These are phyloP conservation scores for Suillus cothurnatus DNA, from an alignment of 768 basidiomycete genomes.

Conservation along the genomic window DNA sequence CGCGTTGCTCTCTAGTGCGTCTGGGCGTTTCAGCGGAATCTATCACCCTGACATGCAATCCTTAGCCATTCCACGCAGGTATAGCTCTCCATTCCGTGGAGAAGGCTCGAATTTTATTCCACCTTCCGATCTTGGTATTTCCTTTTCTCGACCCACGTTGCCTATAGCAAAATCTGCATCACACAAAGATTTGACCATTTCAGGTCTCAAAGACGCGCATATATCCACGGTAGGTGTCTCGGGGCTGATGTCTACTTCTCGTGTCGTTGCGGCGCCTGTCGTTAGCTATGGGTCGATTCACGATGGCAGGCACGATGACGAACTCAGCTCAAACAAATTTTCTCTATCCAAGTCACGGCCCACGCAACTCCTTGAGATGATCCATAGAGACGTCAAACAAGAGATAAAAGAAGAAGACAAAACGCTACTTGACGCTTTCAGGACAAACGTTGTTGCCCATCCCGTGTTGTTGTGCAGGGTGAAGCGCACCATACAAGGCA, in stretches of 20 bases:
- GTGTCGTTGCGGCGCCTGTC: not conserved
- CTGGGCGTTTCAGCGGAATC: not conserved
- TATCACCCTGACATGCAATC: not conserved
- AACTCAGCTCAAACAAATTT: conserved; percentile 4
- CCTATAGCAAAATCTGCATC: not conserved
- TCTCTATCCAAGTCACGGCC: not conserved
- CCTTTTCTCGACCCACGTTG: not conserved
- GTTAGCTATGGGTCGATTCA: not conserved
- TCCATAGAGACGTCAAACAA: not conserved
- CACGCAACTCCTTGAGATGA: not conserved
- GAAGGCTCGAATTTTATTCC: not conserved
- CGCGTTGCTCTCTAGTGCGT: not conserved
- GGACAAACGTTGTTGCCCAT: not conserved
- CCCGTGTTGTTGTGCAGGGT: conserved; percentile 3
- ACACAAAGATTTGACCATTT: conserved; percentile 2
- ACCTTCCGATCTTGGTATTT: not conserved
- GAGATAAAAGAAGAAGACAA: not conserved
- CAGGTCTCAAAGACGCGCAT: conserved; percentile 2
- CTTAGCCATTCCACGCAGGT: not conserved
- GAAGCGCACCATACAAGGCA: not conserved
- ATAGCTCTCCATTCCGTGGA: not conserved
- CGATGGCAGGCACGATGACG: not conserved
- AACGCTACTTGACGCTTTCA: not conserved
- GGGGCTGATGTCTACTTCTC: not conserved
- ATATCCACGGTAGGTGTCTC: conserved; percentile 6